Percentiles rank a stretch among this genome's conserved stretches.
These are phyloP conservation scores for Cymbopogon flexuosus DNA, from an alignment of 202 grass and related monocot species.

Conservation along the genomic window DNA sequence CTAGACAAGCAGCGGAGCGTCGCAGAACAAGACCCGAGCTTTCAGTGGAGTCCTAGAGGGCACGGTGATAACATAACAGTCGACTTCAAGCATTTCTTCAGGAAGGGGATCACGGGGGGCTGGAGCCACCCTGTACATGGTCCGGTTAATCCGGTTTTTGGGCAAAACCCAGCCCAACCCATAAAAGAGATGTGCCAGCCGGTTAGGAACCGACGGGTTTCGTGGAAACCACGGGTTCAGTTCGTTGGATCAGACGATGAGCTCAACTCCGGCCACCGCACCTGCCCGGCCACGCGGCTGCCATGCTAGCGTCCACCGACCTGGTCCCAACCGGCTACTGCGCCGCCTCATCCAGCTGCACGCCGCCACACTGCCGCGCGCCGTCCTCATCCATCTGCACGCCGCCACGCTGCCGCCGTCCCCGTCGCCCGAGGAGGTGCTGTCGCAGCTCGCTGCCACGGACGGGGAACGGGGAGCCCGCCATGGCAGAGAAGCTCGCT, in stretches of 20 bases:
- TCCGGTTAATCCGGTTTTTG: too few relatives aligned
- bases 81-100: constrained; percentile 7
- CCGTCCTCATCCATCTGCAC: constrained; percentile 80
- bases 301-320: constrained; percentile 60
- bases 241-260: too few relatives aligned
- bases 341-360: too few relatives aligned
- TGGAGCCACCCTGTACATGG: too few relatives aligned
- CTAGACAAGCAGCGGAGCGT: constrained; percentile 22
- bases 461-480: constrained; percentile 39
- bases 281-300: constrained; percentile 69
- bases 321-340: constrained; percentile 77
- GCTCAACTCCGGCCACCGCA: constrained; percentile 80
- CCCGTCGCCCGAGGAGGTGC: constrained; percentile 45
- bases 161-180: too few relatives aligned
- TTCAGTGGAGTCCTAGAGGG: not conserved
- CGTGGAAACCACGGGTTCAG: too few relatives aligned
- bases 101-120: constrained; percentile 28
- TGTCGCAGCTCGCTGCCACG: constrained; percentile 46
- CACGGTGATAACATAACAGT: not conserved
- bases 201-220: too few relatives aligned
- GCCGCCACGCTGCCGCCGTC: constrained; percentile 53
- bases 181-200: too few relatives aligned
- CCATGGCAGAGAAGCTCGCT: constrained; percentile 44
- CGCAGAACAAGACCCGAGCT: constrained; percentile 5
- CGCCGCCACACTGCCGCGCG: too few relatives aligned